A percentile compares a stretch with the other conserved stretches of the same genome.
These are phyloP conservation scores for Alternaria metachromatica DNA, from an alignment of 2,329 filamentous ascomycete species.

Conservation along the genomic window DNA sequence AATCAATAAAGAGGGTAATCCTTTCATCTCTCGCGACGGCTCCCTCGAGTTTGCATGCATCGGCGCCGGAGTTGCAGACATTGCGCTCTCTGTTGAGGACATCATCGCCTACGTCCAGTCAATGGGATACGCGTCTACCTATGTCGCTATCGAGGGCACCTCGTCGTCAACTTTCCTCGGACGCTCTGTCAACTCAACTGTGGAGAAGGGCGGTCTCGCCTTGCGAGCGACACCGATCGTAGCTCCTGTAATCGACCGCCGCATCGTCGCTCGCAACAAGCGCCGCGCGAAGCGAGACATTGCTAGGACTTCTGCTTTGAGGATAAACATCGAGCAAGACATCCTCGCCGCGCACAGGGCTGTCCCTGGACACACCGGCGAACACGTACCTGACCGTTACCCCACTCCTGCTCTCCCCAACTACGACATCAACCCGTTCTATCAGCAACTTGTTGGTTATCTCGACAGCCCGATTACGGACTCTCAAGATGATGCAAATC, in stretches of 20 bases:
- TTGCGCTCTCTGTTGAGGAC: conserved; percentile 44
- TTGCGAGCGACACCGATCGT: background rate
- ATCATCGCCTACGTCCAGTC: conserved; percentile 37
- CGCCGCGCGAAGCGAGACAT: conserved; percentile 20
- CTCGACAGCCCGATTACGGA: background rate
- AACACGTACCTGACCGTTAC: background rate
- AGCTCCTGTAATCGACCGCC: conserved; percentile 4
- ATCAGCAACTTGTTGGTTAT: conserved; percentile 3
- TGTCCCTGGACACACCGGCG: background rate
- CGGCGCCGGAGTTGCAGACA: conserved; percentile 26
- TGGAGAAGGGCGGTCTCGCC: background rate
- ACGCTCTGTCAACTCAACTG: conserved; percentile 4
- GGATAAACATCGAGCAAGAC: conserved; percentile 11
- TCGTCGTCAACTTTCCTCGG: conserved; percentile 26
- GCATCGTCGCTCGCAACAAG: conserved; percentile 19
- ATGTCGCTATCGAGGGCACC: conserved; percentile 10
- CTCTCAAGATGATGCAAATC: background rate
- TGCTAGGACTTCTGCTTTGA: conserved; percentile 7
- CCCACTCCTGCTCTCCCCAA: background rate
- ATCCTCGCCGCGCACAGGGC: conserved; percentile 6
- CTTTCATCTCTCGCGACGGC: conserved; percentile 19
- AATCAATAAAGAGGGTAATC: conserved; percentile 35
- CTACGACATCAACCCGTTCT: conserved; percentile 2
- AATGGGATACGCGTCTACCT: conserved; percentile 31
- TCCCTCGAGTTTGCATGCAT: conserved; percentile 18